Evolutionary conservation across 768 basidiomycete genomes (phyloP), one percentile per base, ranked within the genome.

Genomic region (Pisolithus marmoratus): DNA sequence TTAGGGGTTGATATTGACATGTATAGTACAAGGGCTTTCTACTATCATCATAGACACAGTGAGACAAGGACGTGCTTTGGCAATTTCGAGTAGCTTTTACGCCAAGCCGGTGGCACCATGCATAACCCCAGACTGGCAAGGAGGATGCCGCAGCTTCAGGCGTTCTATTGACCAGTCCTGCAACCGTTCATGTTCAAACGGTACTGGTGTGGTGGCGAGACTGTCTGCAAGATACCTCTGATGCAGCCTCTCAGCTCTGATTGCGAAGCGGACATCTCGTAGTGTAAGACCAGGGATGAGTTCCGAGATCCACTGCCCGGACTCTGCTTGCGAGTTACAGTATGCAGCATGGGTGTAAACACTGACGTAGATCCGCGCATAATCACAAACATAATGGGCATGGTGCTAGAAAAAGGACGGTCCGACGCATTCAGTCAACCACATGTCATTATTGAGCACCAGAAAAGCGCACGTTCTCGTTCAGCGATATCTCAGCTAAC

Each of bases 221-320:
- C 27, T 53, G 6, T 58, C 58, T 8, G 24, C 46, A 48, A 68
- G 49, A 49, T 67, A 69, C 19, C 8, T 47, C 17, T 56, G 38
- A 38, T 70, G 65, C 37, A 69, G 43, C 48, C 54, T 52, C 55
- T 83, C 78, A n/a, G 76, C 56, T 12, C 65, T 63, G 8, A 64
- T 61, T 8, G 79, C 81, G 31, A 81, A 63, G 43, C 80, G 76
- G 29, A 80, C 50, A 54, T 83, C 82, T 27, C 76, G 76, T 5
- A 65, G 59, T 1, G 81, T 81, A 41, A 82, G 71, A 12, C 79
- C 75, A 0, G 78, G 69, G 27, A 67, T 37, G 48, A 54, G 53
- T 51, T 49, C 43, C 27, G 58, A 40, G 17, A 54, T 51, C 5
- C 44, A 34, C 45, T 56, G 43, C 12, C 55, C 61, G n/a, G 43